Conservation (phyloP, 495 filamentous ascomycete genomes). For the Usnea hakonensis region DNA sequence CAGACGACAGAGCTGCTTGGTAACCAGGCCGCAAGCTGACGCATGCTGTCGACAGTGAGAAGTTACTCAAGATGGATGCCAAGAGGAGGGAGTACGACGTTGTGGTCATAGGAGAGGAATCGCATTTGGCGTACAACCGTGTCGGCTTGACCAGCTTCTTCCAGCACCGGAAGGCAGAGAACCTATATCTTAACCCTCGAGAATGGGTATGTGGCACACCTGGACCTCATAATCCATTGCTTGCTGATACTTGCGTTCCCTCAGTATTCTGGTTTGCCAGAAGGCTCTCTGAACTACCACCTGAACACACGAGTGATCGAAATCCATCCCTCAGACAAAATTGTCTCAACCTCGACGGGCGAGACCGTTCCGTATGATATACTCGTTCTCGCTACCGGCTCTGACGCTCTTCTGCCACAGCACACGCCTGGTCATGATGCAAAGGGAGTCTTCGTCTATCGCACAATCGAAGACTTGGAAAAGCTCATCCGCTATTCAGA, state of each 20-base stretch:
- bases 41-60: slow-evolving; percentile 52
- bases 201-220: slow-evolving; percentile 63
- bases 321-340: slow-evolving; percentile 57
- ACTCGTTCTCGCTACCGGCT: slow-evolving; percentile 85
- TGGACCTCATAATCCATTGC: no score
- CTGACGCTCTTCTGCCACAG: slow-evolving; percentile 74
- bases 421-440: slow-evolving; percentile 80
- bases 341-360: slow-evolving; percentile 63
- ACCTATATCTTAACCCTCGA: slow-evolving; percentile 79
- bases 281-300: slow-evolving; percentile 69
- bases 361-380: slow-evolving; percentile 74
- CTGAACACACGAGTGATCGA: slow-evolving; percentile 72
- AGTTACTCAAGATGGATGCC: slow-evolving; percentile 78
- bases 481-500: slow-evolving; percentile 68
- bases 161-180: slow-evolving; percentile 80
- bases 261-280: slow-evolving; percentile 41
- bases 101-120: slow-evolving; percentile 85
- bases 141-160: slow-evolving; percentile 95
- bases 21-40: background rate
- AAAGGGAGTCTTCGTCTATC: slow-evolving; percentile 88
- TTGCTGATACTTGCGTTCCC: slow-evolving; percentile 2
- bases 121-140: slow-evolving; percentile 89
- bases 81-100: slow-evolving; percentile 73
- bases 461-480: slow-evolving; percentile 80
- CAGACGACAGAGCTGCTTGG: background rate